phyloP scores from a whole-genome alignment of 306 rosid genomes.

The Inga leiocalycina region DNA sequence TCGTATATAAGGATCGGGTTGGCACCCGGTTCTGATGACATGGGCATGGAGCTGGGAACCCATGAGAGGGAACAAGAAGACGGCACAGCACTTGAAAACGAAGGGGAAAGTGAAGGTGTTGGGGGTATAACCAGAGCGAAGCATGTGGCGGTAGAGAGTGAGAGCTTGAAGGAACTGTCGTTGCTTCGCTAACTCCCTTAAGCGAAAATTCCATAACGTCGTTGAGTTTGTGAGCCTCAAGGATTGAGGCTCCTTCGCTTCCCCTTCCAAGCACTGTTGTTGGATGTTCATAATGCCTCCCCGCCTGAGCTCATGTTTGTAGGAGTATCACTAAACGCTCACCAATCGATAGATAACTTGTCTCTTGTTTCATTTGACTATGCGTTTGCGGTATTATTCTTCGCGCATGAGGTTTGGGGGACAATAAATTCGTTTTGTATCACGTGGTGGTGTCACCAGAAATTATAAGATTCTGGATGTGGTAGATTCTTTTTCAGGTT shows the following conservation, averaged over 20 bases:
- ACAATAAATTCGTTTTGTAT: not conserved
- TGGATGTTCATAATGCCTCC: not conserved
- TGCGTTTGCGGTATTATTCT: not conserved
- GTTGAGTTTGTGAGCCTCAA: slow-evolving; percentile 27
- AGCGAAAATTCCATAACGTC: slow-evolving; percentile 65
- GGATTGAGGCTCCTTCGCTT: not conserved
- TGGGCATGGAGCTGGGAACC: slow-evolving; percentile 75
- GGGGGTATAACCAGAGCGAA: slow-evolving; percentile 68
- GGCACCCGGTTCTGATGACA: slow-evolving; percentile 68
- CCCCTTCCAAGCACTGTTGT: not conserved
- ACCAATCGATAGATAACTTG: not conserved
- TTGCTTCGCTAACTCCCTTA: slow-evolving; percentile 69
- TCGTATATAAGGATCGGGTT: slow-evolving; percentile 73
- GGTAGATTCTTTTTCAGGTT: not conserved
- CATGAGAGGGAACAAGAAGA: slow-evolving; percentile 57
- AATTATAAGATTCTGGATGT: not conserved
- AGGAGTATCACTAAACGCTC: not conserved
- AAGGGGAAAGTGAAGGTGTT: slow-evolving; percentile 82
- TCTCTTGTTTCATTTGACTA: not conserved
- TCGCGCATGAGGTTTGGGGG: not conserved
- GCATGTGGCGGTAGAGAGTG: slow-evolving; percentile 70
- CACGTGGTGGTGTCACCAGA: not conserved
- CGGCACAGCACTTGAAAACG: slow-evolving; percentile 81
- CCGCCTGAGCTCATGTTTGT: not conserved
- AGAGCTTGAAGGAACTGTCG: slow-evolving; percentile 63